These are phyloP conservation scores for Hypoxylon rubiginosum DNA, from an alignment of 2,329 filamentous ascomycete genomes.

Conservation along the genomic window DNA sequence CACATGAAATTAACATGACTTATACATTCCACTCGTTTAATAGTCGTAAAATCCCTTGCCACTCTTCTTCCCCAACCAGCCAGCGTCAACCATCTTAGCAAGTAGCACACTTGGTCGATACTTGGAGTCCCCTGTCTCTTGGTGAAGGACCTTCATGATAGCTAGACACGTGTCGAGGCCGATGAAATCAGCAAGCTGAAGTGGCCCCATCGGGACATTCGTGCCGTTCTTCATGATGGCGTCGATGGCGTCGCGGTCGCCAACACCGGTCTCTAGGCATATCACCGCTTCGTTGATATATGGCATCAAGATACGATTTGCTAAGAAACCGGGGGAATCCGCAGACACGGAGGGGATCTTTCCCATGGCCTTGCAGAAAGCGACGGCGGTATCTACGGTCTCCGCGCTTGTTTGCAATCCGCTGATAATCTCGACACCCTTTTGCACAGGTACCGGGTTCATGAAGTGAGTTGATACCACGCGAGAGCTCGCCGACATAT, in stretches of 20 bases:
- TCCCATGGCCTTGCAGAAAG: conserved; percentile 91
- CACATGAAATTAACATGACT: neutral
- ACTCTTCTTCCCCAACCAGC: conserved; percentile 97
- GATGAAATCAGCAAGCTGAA: conserved; percentile 96
- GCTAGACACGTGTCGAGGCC: conserved; percentile 95
- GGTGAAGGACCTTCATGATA: conserved; percentile 95
- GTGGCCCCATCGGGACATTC: conserved; percentile 96
- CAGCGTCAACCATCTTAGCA: conserved; percentile 96
- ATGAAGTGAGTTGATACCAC: conserved; percentile 98
- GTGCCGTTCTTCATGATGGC: conserved; percentile 99
- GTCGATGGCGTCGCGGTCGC: conserved; percentile 91
- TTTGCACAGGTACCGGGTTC: conserved; percentile 98
- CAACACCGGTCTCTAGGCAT: conserved; percentile 93
- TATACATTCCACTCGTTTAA: conserved; percentile 53
- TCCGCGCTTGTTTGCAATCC: conserved; percentile 89
- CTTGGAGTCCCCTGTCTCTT: conserved; percentile 94
- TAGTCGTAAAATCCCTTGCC: conserved; percentile 97
- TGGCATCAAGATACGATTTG: conserved; percentile 97
- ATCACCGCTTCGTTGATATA: conserved; percentile 98
- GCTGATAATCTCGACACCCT: conserved; percentile 97
- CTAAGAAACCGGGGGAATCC: conserved; percentile 93
- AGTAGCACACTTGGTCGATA: conserved; percentile 91
- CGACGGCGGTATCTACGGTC: conserved; percentile 85
- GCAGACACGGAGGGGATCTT: conserved; percentile 90
- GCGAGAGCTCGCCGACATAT: conserved; percentile 84